phyloP scores from a whole-genome alignment of 352 stramenopile genomes.

The Globisporangium cystogenes region DNA sequence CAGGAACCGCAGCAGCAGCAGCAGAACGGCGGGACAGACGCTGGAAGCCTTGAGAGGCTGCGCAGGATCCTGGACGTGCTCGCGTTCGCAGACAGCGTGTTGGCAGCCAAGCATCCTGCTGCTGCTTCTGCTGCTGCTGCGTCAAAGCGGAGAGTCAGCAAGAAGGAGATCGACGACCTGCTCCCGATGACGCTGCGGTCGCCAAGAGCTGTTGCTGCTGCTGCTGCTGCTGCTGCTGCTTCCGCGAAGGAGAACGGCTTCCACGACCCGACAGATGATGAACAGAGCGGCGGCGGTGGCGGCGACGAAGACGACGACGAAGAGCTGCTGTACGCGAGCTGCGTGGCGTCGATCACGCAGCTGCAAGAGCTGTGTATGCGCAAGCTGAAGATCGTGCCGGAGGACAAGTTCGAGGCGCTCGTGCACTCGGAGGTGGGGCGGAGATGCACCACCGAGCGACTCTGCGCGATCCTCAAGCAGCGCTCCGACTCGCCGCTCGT shows the following conservation, averaged over 20 bases:
- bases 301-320: conserved; percentile 4
- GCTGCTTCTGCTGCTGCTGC: background rate
- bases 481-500: conserved; percentile 61
- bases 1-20: background rate
- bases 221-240: too few relatives aligned
- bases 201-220: too few relatives aligned
- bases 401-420: conserved; percentile 46
- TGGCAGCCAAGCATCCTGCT: conserved; percentile 33
- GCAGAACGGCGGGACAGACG: background rate
- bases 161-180: background rate
- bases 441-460: conserved; percentile 56
- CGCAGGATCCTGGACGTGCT: conserved; percentile 35
- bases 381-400: conserved; percentile 41
- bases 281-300: background rate
- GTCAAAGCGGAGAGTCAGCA: conserved; percentile 9
- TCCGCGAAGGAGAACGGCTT: conserved; percentile 1
- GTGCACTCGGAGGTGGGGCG: conserved; percentile 57
- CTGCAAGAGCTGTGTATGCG: conserved; percentile 53
- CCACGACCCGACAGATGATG: background rate
- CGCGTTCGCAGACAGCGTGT: conserved; percentile 52
- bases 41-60: conserved; percentile 13
- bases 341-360: conserved; percentile 16
- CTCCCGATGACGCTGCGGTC: background rate
- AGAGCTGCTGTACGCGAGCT: conserved; percentile 7
- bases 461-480: conserved; percentile 57